Evolutionary conservation across 176 grass and related monocot genomes (phyloP).

Genomic region (Puya raimondii): DNA sequence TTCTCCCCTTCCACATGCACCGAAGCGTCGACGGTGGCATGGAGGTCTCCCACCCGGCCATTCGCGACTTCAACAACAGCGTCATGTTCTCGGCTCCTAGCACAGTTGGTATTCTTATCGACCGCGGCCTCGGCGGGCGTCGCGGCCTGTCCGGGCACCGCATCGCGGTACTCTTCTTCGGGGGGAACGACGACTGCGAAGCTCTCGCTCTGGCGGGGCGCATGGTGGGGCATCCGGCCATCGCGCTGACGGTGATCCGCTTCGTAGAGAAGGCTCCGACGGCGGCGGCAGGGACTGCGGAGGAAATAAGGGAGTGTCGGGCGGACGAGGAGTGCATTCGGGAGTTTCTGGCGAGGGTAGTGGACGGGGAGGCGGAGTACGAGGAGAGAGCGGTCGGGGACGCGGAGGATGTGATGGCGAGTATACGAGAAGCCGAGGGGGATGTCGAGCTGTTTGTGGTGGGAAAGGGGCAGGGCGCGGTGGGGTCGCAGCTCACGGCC

Average conservation of each 20-base stretch:
- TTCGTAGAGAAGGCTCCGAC: conserved; percentile 28
- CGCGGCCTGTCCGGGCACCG: conserved; percentile 4
- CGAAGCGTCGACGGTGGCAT: conserved; percentile 49
- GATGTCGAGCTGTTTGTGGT: conserved; percentile 54
- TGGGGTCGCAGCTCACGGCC: conserved; percentile 32
- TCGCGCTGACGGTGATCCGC: conserved; percentile 37
- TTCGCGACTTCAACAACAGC: conserved; percentile 39
- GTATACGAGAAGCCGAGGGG: conserved; percentile 32
- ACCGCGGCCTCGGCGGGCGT: conserved; percentile 40
- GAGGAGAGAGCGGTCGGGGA: conserved; percentile 38
- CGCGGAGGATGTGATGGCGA: conserved; percentile 46
- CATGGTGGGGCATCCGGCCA: conserved; percentile 43
- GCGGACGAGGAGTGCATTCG: conserved; percentile 39
- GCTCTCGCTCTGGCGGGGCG: conserved; percentile 40
- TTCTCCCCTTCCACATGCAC: conserved; percentile 88
- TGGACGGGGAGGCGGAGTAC: conserved; percentile 30
- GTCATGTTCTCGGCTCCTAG: conserved; percentile 42
- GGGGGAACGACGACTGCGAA: conserved; percentile 66
- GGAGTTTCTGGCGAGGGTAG: conserved; percentile 24
- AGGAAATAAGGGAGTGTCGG: conserved; percentile 31
- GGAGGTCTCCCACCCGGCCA: conserved; percentile 33
- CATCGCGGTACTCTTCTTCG: conserved; percentile 60
- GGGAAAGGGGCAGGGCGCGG: conserved; percentile 31
- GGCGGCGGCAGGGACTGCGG: conserved; percentile 20
- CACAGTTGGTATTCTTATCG: conserved; percentile 58